Evolutionary conservation across 768 basidiomycete genomes (phyloP).

Genomic region (Boletus eberwhitei): DNA sequence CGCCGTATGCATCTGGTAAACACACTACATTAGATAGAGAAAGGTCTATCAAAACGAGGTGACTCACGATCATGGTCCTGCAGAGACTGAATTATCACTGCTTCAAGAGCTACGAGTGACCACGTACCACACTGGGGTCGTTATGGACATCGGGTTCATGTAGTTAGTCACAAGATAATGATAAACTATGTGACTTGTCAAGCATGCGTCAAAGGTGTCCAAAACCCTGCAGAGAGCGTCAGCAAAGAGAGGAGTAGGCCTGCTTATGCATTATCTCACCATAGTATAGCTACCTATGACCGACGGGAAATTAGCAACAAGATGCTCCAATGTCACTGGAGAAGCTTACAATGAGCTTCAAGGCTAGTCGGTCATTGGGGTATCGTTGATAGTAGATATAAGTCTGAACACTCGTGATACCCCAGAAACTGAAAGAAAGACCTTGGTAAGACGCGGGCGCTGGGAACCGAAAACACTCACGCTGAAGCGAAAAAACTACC

Average conservation of each 20-base stretch:
- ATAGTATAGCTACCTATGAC: constrained; percentile 27
- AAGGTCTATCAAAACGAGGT: not conserved
- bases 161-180: constrained; percentile 57
- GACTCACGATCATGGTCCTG: constrained; percentile 53
- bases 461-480: constrained; percentile 32
- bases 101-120: too few species aligned
- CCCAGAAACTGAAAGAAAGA: constrained; percentile 46
- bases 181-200: constrained; percentile 56
- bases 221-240: constrained; percentile 30
- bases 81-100: not conserved
- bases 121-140: constrained; percentile 44
- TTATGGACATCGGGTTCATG: constrained; percentile 43
- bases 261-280: not conserved
- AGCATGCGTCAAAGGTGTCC: constrained; percentile 53
- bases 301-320: constrained; percentile 35
- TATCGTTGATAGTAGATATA: constrained; percentile 46
- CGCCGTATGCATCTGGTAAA: constrained; percentile 48
- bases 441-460: not conserved
- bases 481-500: constrained; percentile 52
- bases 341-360: constrained; percentile 39
- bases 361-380: constrained; percentile 29
- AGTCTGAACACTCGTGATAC: constrained; percentile 53
- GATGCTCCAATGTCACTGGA: not conserved
- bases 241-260: not conserved
- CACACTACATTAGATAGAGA: not conserved